Base-by-base conservation (phyloP, 2,329 filamentous ascomycete species). In the Ceratocystis variospora region DNA sequence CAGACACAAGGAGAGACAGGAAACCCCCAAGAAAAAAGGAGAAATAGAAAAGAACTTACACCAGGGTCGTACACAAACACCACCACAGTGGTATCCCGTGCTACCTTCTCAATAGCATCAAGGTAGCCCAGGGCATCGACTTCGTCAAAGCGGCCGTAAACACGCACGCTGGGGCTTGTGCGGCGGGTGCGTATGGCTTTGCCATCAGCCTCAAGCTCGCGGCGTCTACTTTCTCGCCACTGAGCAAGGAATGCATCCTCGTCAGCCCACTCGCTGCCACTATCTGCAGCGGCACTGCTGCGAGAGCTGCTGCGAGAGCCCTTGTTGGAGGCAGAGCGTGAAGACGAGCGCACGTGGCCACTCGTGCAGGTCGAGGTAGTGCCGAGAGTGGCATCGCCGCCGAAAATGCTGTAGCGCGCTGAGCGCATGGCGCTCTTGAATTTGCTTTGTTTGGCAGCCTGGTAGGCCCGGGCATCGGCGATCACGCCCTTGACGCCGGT, bases 21-120 rank as follows among this genome's bases (percentile, higher is more conserved):
- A 64, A 55, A n/a, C 63, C 64, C 63, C 22, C 22, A 22, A 12
- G 7, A 31, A 50, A 5, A 46, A 12, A 33, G 22, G 22, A 22
- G 1, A 22, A 22, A 22, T 22, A 22, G 22, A 37, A 46, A 12
- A 63, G 5, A 31, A 77, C 85, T 74, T 83, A 96, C 91, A 79
- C 88, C 83, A 68, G 89, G 83, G 73, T 96, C 91, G 75, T 91
- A 94, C 70, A 99, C 91, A 77, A 93, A 95, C 33, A 99, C 94
- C 1, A 96, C 88, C 1, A 97, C 92, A 2, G 88, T 83, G 0
- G 90, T 93, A 61, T 93, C 89, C 61, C 86, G 77, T 48, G 85
- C 81, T 3, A 93, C 90, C 76, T 90, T 94, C 77, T 99, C 94
- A 71, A 97, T 90, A 66, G 93, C 92, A 75, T 97, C 92, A n/a